Evolutionary conservation across 2,329 filamentous ascomycete species (phyloP), one percentile per base, ranked within the genome.

Genomic region (Thielaviopsis euricoi): DNA sequence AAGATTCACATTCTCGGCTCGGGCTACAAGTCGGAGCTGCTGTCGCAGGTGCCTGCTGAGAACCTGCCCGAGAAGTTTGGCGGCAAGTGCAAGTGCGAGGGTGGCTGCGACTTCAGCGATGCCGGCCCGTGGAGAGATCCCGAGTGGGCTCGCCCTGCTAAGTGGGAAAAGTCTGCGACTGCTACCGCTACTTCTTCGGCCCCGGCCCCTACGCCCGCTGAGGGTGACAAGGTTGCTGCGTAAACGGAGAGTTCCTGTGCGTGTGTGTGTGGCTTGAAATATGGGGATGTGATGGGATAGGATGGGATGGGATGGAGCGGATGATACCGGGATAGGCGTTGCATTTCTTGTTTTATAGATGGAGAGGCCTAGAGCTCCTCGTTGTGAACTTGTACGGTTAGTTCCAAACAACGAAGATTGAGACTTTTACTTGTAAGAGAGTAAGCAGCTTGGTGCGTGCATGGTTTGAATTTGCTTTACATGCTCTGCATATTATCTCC

Each of bases 1-100:
- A 98, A 98, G 82, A 98, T 98, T 68, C 83, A 95, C 73, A 84
- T 98, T 59, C 78, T 97, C 46, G 89, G 90, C 63, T 74, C 76
- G 63, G 76, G 80, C 61, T 97, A 96, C 76, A 80, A 94, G 76
- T 82, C 80, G 67, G 87, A 95, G 71, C 76, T 98, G 58, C 76
- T 95, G 61, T 78, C 75, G 59, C 93, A 98, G 74, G 80, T 98
- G 2, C 86, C 89, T 1, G 78, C 82, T 56, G 90, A 96, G 78
- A 96, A 95, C 74, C 77, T 98, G 61, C 93, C 93, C 62, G 84
- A 83, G 71, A 76, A 81, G 61, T 91, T 95, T 65, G 93, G 93
- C 63, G 93, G 93, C 61, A 76, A 71, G 48, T 98, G 93, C 73
- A 71, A 85, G 62, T 98, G 93, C 71, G 69, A 75, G 37, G 88